Percentiles rank a stretch among this genome's conserved stretches.
Evolutionary conservation across 148 eudicot species (phyloP).

Genomic region (Chenopodium suecicum): DNA sequence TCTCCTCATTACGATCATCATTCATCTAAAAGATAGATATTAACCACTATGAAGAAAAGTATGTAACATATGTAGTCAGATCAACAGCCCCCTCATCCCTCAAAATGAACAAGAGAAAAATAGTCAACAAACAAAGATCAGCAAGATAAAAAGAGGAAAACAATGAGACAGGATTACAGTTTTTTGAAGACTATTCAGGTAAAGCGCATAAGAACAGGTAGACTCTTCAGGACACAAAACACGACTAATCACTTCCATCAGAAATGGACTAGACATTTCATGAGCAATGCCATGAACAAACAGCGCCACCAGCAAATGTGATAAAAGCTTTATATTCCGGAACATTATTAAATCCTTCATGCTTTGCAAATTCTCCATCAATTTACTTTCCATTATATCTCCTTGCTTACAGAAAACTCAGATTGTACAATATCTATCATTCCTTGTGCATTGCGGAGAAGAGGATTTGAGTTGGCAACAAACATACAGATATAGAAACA

Average conservation of each 20-base stretch:
- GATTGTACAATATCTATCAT: constrained; percentile 8
- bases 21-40: not conserved
- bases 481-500: constrained; percentile 15
- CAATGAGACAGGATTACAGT: constrained; percentile 21
- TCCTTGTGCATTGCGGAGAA: constrained; percentile 19
- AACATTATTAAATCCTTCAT: constrained; percentile 26
- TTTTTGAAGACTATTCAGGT: constrained; percentile 31
- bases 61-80: not conserved
- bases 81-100: not conserved
- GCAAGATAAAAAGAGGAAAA: not conserved
- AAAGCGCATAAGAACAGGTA: constrained; percentile 28
- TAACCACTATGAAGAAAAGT: not conserved
- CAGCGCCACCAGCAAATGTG: constrained; percentile 28
- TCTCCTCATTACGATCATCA: not conserved
- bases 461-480: constrained; percentile 14
- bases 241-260: constrained; percentile 23
- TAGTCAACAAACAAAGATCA: constrained; percentile 10
- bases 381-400: constrained; percentile 16
- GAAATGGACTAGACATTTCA: constrained; percentile 27
- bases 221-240: constrained; percentile 33
- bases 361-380: constrained; percentile 13
- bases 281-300: constrained; percentile 35
- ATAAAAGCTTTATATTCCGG: constrained; percentile 24
- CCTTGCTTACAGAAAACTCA: constrained; percentile 6
- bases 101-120: not conserved